Evolutionary conservation across 164 flowering plant species (phyloP), one percentile per base, ranked within the genome.

Genomic region (Liquidambar formosana): DNA sequence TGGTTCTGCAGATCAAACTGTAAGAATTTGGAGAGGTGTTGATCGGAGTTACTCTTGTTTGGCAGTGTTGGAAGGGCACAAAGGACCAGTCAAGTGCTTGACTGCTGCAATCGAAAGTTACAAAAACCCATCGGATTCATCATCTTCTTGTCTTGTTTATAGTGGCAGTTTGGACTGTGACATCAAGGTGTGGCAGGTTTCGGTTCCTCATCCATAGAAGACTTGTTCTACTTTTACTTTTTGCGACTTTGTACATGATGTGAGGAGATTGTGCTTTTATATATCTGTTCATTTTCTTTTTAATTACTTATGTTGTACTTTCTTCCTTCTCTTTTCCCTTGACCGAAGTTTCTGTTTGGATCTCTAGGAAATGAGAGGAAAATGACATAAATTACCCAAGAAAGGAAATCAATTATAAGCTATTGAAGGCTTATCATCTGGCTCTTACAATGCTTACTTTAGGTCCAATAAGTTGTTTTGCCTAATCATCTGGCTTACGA

Each of bases 101-200:
- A 63, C 90, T 1, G 89, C 78, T 15, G 73, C 79, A 14, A 6
- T 61, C 18, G 83, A 80, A 65, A n/a, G 19, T 51, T 28, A 62
- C 19, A 26, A 53, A 48, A 44, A 57, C 15, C 12, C 63, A 15
- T 69, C 71, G 21, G 49, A 53, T 6, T 6, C 61, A 23, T 22
- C 49, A 52, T 33, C 76, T 38, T 78, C 78, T 19, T 76, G 64
- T 71, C 47, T 76, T 16, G 68, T 91, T 64, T 91, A 87, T 74
- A 93, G 95, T 84, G 95, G 95, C 23, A 78, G 97, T 69, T 83
- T 91, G 76, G 97, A 91, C 73, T 82, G 88, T 82, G 89, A 89
- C 27, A 80, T 93, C 73, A 91, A 80, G 77, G 85, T 84, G 9
- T 91, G 98, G 98, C 77, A 82, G 72, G 48, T 91, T 66, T 70